A percentile compares a stretch with the other conserved stretches of the same genome.
phyloP scores from a whole-genome alignment of 208 protist genomes.

The Tritrichomonas foetus region DNA sequence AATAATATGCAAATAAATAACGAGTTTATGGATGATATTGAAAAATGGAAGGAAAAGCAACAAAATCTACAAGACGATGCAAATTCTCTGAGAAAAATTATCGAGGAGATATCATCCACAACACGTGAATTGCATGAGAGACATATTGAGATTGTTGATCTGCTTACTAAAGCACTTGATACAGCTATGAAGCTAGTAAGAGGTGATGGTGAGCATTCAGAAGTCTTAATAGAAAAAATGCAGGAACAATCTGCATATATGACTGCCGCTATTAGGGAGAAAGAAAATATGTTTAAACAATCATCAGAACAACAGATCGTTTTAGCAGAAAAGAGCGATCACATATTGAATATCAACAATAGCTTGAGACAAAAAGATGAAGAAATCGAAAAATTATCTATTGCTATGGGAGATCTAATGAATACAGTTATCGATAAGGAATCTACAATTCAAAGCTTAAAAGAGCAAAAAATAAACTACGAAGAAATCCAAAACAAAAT shows the following conservation, averaged over 20 bases:
- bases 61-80: no score
- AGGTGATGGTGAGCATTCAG: not conserved
- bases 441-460: not conserved
- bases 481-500: not conserved
- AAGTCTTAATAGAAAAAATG: not conserved
- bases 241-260: not conserved
- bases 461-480: not conserved
- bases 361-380: no score
- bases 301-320: no score
- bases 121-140: not conserved
- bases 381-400: no score
- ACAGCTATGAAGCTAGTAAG: not conserved
- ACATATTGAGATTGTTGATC: not conserved
- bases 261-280: not conserved
- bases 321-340: no score
- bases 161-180: not conserved
- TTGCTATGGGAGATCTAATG: no score
- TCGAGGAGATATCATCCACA: no score
- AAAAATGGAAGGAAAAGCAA: no score
- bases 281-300: not conserved
- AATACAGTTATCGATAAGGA: not conserved
- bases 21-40: no score
- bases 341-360: no score
- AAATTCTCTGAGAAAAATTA: no score
- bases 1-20: no score